Evolutionary conservation across 2,329 filamentous ascomycete genomes (phyloP).

Genomic region (Exophiala mesophila): DNA sequence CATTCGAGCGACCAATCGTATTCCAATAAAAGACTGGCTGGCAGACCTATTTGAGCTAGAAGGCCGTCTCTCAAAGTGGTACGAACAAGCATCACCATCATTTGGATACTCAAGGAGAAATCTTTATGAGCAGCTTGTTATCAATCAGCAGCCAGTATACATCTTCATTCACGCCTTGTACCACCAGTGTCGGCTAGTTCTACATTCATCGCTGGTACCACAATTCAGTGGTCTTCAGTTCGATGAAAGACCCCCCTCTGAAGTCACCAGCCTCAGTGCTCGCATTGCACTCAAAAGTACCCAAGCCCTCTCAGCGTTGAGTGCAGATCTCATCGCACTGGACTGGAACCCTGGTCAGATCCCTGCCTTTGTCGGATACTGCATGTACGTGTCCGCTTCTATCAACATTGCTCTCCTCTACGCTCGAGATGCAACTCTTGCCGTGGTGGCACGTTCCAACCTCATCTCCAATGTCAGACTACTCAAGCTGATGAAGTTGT

Average conservation of each 20-base stretch:
- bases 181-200: slow-evolving; percentile 13
- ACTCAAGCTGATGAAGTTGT: slow-evolving; percentile 11
- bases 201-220: slow-evolving; percentile 12
- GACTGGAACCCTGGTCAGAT: slow-evolving; percentile 9
- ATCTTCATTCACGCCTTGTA: slow-evolving; percentile 9
- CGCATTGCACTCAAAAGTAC: slow-evolving; percentile 11
- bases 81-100: background rate
- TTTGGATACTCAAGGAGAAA: slow-evolving; percentile 9
- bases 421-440: slow-evolving; percentile 6
- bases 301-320: slow-evolving; percentile 7
- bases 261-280: slow-evolving; percentile 6
- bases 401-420: slow-evolving; percentile 10
- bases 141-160: slow-evolving; percentile 8
- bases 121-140: slow-evolving; percentile 10
- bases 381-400: slow-evolving; percentile 13
- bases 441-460: slow-evolving; percentile 5
- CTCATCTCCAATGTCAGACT: slow-evolving; percentile 9
- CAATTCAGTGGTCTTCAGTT: slow-evolving; percentile 10
- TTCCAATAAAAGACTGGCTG: background rate
- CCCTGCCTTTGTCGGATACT: slow-evolving; percentile 12
- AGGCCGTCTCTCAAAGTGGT: slow-evolving; percentile 5
- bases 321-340: slow-evolving; percentile 7
- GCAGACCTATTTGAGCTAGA: slow-evolving; percentile 9
- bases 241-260: slow-evolving; percentile 1
- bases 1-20: background rate